Percentiles rank a stretch among this genome's conserved stretches.
These are phyloP conservation scores for Vinca minor DNA, from an alignment of 257 asterid species.

Conservation along the genomic window DNA sequence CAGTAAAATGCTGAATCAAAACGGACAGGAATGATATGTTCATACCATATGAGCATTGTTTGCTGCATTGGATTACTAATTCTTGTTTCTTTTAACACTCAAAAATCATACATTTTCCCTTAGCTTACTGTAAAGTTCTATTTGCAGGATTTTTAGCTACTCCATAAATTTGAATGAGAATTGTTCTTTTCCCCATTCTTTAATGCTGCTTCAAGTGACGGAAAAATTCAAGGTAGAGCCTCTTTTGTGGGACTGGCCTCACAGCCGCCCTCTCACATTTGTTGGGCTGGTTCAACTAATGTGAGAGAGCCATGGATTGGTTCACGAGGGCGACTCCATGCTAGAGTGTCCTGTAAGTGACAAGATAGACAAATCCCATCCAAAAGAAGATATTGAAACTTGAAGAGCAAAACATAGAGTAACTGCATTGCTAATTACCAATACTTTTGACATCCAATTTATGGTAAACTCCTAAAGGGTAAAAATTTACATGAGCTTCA, in stretches of 20 bases:
- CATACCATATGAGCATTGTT: constrained; percentile 33
- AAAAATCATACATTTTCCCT: constrained; percentile 1
- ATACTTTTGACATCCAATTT: background rate
- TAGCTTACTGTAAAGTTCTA: constrained; percentile 5
- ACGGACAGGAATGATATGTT: constrained; percentile 23
- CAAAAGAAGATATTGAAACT: no score
- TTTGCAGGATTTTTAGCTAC: constrained; percentile 3
- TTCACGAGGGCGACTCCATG: no score
- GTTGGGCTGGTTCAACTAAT: no score
- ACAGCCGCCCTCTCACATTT: no score
- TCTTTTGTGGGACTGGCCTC: no score
- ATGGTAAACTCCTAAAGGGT: background rate
- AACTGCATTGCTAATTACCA: no score
- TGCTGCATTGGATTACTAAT: background rate
- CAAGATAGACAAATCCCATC: no score
- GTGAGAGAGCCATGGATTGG: no score
- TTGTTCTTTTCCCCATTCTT: constrained; percentile 6
- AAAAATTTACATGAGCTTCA: constrained; percentile 37
- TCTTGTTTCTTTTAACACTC: constrained; percentile 11
- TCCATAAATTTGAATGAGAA: background rate
- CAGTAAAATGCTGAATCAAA: constrained; percentile 71
- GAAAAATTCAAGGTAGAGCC: no score
- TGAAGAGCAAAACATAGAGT: no score
- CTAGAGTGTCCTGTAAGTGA: no score
- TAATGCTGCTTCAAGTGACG: background rate